A percentile compares a stretch with the other conserved stretches of the same genome.
Conservation (phyloP, 305 asterid species). For the Fraxinus floribunda region DNA sequence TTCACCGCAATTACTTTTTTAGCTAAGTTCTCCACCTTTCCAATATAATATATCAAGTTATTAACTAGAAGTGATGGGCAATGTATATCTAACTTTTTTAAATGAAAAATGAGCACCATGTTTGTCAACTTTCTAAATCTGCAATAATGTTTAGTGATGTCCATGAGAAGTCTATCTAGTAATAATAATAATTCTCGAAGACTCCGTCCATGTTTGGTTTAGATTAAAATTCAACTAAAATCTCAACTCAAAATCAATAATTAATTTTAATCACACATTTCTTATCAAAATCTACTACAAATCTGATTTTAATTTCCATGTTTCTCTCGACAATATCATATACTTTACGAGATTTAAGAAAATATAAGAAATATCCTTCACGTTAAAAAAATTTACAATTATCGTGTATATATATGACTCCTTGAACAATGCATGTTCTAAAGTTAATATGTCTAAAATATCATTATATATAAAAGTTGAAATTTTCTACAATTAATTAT, state of each 20-base stretch:
- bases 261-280: no score
- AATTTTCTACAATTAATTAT: background rate
- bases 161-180: background rate
- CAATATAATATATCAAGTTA: background rate
- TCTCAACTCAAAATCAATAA: no score
- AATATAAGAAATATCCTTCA: background rate
- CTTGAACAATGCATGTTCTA: background rate
- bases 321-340: no score
- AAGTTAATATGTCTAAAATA: background rate
- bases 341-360: background rate
- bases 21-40: background rate
- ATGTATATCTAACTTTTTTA: background rate
- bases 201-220: no score
- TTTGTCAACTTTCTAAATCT: background rate
- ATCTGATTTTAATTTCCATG: no score
- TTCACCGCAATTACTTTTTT: background rate
- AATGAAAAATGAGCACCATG: background rate
- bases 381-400: background rate
- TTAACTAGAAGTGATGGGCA: background rate
- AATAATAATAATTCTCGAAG: no score
- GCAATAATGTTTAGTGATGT: background rate
- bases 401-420: background rate
- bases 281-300: no score
- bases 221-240: no score
- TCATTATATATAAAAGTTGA: background rate